Base-by-base conservation (phyloP, 1,139 yeast genomes). In the Entelexis sorbosivorans region DNA sequence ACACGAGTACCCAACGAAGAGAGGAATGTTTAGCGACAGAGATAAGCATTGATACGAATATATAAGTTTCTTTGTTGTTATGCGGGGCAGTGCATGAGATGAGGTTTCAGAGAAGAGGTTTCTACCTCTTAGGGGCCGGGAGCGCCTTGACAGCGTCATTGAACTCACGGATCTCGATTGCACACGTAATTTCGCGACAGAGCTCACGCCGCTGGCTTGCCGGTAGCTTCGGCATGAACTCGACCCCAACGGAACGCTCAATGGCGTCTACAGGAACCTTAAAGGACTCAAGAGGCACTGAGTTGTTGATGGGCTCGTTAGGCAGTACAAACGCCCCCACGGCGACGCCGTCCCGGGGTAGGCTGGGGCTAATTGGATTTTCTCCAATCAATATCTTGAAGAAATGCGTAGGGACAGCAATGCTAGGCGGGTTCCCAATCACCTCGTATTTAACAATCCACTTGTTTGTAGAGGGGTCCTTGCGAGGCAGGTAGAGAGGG, bases 351-450 rank as follows among this genome's bases (percentile, higher is more conserved):
- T 76, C 77, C 39, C 69, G 63, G 32, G 61, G 57, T 17, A 52
- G 57, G 7, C 73, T 69, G 43, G 68, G 64, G 50, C 64, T 65
- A 17, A 64, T 61, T 14, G 77, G 73, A 14, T 71, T 71, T 65
- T 91, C 97, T 9, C 94, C 96, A 44, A 91, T 85, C 52, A 93
- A 71, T 55, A 91, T 71, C 68, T 91, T 93, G 75, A 82, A 91
- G 64, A 93, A 91, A 68, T 91, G 98, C 9, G 98, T 91, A 17
- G 99, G 98, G 11, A 91, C 99, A 0, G 98, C 97, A 52, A 91
- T 76, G 61, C 79, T 85, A 49, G 98, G 98, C 7, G 99, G 99
- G 59, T 87, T 84, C 3, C 99, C 99, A 66, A 91, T 87, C 43
- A 91, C 86, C 68, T 93, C 98, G 66, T 89, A 91, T 2, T 77